These are phyloP conservation scores for Aspergillus neotritici DNA, from an alignment of 2,329 filamentous ascomycete genomes.

Conservation along the genomic window DNA sequence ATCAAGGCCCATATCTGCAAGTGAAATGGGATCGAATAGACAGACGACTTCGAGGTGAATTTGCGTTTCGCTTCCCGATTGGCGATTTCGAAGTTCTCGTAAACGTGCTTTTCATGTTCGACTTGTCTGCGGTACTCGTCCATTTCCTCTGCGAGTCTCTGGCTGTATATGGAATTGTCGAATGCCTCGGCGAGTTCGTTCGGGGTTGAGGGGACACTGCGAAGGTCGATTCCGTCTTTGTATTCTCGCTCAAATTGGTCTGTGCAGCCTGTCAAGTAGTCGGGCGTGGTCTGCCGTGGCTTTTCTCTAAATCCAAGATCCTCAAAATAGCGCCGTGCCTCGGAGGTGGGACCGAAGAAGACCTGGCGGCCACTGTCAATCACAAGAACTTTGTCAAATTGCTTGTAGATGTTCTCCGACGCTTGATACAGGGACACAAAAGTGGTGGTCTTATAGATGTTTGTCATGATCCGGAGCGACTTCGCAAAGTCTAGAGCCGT, in stretches of 20 bases:
- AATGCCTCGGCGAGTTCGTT: slow-evolving; percentile 66
- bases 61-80: slow-evolving; percentile 74
- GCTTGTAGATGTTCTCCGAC: slow-evolving; percentile 71
- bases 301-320: slow-evolving; percentile 67
- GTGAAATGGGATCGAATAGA: slow-evolving; percentile 79
- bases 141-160: slow-evolving; percentile 61
- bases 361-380: slow-evolving; percentile 71
- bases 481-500: slow-evolving; percentile 63
- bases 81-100: slow-evolving; percentile 71
- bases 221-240: slow-evolving; percentile 58
- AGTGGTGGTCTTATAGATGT: slow-evolving; percentile 76
- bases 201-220: slow-evolving; percentile 63
- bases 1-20: slow-evolving; percentile 77
- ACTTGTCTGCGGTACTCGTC: slow-evolving; percentile 60
- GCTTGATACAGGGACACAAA: slow-evolving; percentile 85
- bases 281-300: slow-evolving; percentile 71
- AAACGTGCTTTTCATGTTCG: slow-evolving; percentile 58
- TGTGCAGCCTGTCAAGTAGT: slow-evolving; percentile 76
- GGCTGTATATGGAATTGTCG: slow-evolving; percentile 56
- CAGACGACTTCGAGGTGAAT: slow-evolving; percentile 63
- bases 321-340: slow-evolving; percentile 71
- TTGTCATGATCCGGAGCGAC: slow-evolving; percentile 71
- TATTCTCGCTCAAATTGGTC: slow-evolving; percentile 80
- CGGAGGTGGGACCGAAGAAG: slow-evolving; percentile 64
- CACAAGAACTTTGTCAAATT: slow-evolving; percentile 79